Evolutionary conservation across 352 stramenopile genomes (phyloP).

Genomic region (Globisporangium solare): DNA sequence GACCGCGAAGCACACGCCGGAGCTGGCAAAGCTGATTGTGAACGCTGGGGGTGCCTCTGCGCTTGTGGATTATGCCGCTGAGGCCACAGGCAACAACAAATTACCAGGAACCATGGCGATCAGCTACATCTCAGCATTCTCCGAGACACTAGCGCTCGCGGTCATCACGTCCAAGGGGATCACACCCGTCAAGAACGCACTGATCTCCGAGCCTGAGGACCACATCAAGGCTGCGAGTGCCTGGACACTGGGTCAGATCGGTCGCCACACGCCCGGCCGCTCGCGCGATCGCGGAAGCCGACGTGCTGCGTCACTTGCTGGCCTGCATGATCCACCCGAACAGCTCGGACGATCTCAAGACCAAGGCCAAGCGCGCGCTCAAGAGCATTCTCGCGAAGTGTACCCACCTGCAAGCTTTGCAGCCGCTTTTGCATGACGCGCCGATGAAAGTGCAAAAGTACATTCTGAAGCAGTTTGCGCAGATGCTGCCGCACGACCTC

Average conservation of each 20-base stretch:
- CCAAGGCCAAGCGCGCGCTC: slow-evolving; percentile 91
- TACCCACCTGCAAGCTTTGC: slow-evolving; percentile 90
- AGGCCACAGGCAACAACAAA: slow-evolving; percentile 90
- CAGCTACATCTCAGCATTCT: slow-evolving; percentile 94
- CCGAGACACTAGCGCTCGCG: slow-evolving; percentile 90
- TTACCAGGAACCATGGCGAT: slow-evolving; percentile 95
- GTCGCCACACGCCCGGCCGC: slow-evolving; percentile 92
- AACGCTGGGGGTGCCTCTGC: slow-evolving; percentile 93
- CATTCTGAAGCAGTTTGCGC: slow-evolving; percentile 94
- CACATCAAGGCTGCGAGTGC: slow-evolving; percentile 94
- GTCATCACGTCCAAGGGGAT: slow-evolving; percentile 95
- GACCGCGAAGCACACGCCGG: slow-evolving; percentile 93
- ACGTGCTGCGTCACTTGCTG: slow-evolving; percentile 90
- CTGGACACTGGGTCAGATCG: slow-evolving; percentile 95
- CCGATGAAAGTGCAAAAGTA: slow-evolving; percentile 96
- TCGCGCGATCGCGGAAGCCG: slow-evolving; percentile 90
- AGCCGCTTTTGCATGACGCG: slow-evolving; percentile 90
- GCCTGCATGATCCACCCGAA: slow-evolving; percentile 92
- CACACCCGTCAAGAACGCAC: slow-evolving; percentile 88
- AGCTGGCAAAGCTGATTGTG: slow-evolving; percentile 95
- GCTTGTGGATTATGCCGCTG: slow-evolving; percentile 91
- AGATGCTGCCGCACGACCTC: slow-evolving; percentile 92
- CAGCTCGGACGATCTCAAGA: slow-evolving; percentile 91
- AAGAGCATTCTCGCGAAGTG: slow-evolving; percentile 94
- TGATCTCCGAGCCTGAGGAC: slow-evolving; percentile 93